phyloP scores from a whole-genome alignment of 179 eudicot genomes.

The Spinacia oleracea region DNA sequence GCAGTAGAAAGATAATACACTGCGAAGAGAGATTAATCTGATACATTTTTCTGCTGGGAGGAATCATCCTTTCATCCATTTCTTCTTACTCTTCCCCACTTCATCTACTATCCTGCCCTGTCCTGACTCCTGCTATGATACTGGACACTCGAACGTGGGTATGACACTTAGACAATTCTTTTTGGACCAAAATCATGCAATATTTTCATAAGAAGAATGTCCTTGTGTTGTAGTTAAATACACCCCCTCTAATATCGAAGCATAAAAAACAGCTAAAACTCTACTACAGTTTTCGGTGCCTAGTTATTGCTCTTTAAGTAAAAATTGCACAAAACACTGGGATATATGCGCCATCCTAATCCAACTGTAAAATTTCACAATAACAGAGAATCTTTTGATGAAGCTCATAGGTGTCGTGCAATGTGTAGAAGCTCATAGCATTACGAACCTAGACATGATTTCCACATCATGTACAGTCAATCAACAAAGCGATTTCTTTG shows the following conservation, averaged over 20 bases:
- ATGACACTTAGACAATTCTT: no score
- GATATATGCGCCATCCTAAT: not conserved
- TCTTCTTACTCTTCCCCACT: not conserved
- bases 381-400: not conserved
- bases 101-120: not conserved
- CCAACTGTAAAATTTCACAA: not conserved
- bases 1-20: not conserved
- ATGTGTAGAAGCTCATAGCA: not conserved
- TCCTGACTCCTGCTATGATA: no score
- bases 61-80: not conserved
- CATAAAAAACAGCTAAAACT: not conserved
- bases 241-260: not conserved
- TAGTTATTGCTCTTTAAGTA: not conserved
- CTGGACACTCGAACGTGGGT: no score
- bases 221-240: not conserved
- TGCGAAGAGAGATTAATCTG: not conserved
- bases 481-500: not conserved
- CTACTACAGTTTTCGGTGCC: not conserved
- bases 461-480: constrained; percentile 1
- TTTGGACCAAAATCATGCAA: no score
- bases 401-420: not conserved
- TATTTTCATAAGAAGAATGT: not conserved
- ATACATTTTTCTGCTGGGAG: not conserved
- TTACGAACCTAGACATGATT: not conserved
- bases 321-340: not conserved